Evolutionary conservation across 2,329 filamentous ascomycete species (phyloP), one percentile per base, ranked within the genome.

Genomic region (Penicillium sp.): DNA sequence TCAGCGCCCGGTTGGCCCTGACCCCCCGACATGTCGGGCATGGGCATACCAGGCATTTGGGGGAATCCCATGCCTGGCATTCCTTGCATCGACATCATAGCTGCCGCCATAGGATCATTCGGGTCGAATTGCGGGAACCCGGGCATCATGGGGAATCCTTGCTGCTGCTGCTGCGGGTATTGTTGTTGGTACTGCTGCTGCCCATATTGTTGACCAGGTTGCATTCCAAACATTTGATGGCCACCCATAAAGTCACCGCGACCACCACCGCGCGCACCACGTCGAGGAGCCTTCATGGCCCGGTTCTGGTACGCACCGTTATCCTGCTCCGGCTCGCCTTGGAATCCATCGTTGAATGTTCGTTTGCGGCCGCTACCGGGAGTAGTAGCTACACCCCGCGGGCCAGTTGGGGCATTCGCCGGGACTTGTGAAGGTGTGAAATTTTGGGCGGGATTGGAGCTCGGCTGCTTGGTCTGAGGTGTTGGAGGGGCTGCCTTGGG

Each of bases 1-100:
- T 68, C 68, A 46, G 56, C 64, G 13, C 58, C 60, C 29, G 66
- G 63, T 48, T 69, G 66, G 9, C 64, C 64, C 7, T 65, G 54
- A 21, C 44, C 58, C 34, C 61, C 63, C 18, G 70, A 61, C 41
- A 70, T 65, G 48, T 71, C 66, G 16, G 77, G 77, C 56, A 78
- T 67, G 8, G 79, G 74, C 70, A 80, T 74, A 2, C 75, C 73
- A 21, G 79, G 74, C 60, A 80, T 74, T 49, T 75, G 73, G 29
- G 80, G 74, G 49, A 83, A 75, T 3, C 77, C 77, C 75, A 84
- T 79, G 18, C 76, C 73, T 48, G 81, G 79, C 69, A 84, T 79
- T 16, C 76, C 72, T 49, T 81, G 78, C 69, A 84, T 76, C 10
- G 79, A 76, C 65, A 81, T 67, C 61, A 85, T 75, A 14, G 81